Base-by-base conservation (phyloP, 1,139 yeast species). In the Cylindricascospora bacillispora region DNA sequence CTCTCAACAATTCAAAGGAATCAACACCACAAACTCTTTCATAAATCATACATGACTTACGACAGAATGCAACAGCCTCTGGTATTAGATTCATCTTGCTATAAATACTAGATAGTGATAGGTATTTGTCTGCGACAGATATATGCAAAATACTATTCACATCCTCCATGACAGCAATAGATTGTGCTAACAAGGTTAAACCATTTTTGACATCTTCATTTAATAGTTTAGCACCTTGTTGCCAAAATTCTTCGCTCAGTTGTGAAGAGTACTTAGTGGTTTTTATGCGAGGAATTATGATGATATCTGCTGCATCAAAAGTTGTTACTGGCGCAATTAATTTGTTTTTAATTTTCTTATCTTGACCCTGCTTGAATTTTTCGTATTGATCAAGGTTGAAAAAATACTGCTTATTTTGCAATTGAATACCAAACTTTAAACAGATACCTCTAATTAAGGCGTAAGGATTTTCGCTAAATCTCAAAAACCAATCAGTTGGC, bases 1-100 rank as follows among this genome's bases (percentile, higher is more conserved):
- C 65, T 38, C 83, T 68, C 21, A 83, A 56, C 17, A 89, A 69
- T 43, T 83, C 92, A 46, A 69, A 70, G 5, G 92, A 70, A 52
- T 86, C 97, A 40, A 74, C 56, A 36, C 98, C 98, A 30, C 65
- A 56, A 13, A 77, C 67, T 57, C 97, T 72, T 61, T 89, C 97
- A 34, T 75, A 65, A 36, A 85, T 70, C 25, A 73, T 62, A 38
- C 75, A 67, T 2, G 95, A 74, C 52, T 72, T 77, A 44, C 93
- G 74, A 15, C 79, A 70, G 41, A 73, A 60, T n/a, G 65, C 66
- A 33, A 75, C 66, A 4, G 95, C 89, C 43, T 70, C 75, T 18
- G 60, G 57, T 27, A 59, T 55, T 43, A 67, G 59, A 7, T 75
- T 74, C 28, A 74, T 52, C 37, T 77, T 83, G 37, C 73, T 69